Base-by-base conservation (phyloP, 2,329 filamentous ascomycete genomes). In the Ceratocystiopsis sp. region DNA sequence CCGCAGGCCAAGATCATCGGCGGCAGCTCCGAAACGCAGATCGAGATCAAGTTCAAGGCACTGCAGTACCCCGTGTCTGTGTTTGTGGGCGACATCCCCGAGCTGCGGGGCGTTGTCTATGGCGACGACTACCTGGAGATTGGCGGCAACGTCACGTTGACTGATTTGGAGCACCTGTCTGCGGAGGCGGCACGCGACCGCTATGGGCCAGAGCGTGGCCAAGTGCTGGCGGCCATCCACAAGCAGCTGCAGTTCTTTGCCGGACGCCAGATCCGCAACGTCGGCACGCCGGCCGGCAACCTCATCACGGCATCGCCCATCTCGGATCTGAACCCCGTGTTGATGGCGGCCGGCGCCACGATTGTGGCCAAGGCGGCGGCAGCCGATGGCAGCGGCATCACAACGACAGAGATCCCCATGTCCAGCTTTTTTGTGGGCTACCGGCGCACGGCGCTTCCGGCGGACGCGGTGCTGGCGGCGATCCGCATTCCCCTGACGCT, bases 11-110 rank as follows among this genome's bases (percentile, higher is more conserved):
- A 96, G 61, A 77, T 98, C 48, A 94, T 98, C 48, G 89, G 86
- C 41, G 91, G 91, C 48, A 94, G 86, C 57, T 93, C 87, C 2
- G 91, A 98, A 60, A 96, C 89, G 0, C 91, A 96, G 61, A 96
- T 98, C 47, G 91, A 98, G 62, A 83, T 93, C 63, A 95, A 94
- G 61, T 96, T 98, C 72, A 96, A 96, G 64, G 85, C 80, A 1
- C 75, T 94, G 67, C 74, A 86, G 53, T 96, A 96, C 57, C 80
- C 80, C 4, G 77, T 84, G 1, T 95, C 87, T 0, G 83, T 98
- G 0, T 96, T 81, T 51, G 83, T 96, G 11, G 87, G 89, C 12
- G 91, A 98, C 54, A 94, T 98, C 46, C 67, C 84, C 1, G 91
- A 96, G 61, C 64, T 98, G 45, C 72, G 85, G 13, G 80, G 87